Conservation (phyloP, 768 basidiomycete genomes). For the Lentinula sp. region DNA sequence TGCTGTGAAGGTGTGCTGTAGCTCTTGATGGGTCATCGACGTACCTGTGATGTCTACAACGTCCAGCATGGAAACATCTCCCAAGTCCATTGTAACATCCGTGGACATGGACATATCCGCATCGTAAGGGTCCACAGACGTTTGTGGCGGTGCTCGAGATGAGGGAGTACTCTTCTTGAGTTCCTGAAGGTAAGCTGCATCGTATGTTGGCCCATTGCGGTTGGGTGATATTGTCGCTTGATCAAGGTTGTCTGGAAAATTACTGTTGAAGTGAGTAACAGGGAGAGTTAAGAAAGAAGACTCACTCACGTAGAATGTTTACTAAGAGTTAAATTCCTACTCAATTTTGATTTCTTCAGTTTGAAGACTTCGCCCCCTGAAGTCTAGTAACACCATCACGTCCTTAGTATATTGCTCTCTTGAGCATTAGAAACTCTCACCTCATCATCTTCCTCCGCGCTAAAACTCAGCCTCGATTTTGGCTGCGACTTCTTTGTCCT, state of each 20-base stretch:
- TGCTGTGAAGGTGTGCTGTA: not conserved
- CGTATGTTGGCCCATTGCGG: conserved; percentile 54
- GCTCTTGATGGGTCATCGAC: not conserved
- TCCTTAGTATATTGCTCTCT: not conserved
- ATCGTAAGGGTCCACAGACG: conserved; percentile 37
- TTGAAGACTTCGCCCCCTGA: conserved; percentile 54
- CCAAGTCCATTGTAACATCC: conserved; percentile 42
- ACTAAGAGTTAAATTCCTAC: conserved; percentile 55
- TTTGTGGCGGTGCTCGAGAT: conserved; percentile 31
- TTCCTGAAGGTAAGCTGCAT: conserved; percentile 66
- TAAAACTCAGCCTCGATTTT: conserved; percentile 74
- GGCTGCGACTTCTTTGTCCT: conserved; percentile 62
- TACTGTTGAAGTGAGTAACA: conserved; percentile 23
- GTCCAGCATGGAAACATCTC: conserved; percentile 29
- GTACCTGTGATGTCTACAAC: conserved; percentile 15
- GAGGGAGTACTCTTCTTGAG: conserved; percentile 74
- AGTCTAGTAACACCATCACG: not conserved
- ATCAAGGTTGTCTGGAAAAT: conserved; percentile 42
- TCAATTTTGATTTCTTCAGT: conserved; percentile 77
- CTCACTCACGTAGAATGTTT: conserved; percentile 43
- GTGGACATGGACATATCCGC: conserved; percentile 47
- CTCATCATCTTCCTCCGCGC: conserved; percentile 40
- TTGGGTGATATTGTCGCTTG: conserved; percentile 46
- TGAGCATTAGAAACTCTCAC: conserved; percentile 36
- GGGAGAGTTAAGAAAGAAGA: conserved; percentile 4